These are phyloP conservation scores for Chara braunii DNA, from an alignment of 139 green algal genomes.

Conservation along the genomic window DNA sequence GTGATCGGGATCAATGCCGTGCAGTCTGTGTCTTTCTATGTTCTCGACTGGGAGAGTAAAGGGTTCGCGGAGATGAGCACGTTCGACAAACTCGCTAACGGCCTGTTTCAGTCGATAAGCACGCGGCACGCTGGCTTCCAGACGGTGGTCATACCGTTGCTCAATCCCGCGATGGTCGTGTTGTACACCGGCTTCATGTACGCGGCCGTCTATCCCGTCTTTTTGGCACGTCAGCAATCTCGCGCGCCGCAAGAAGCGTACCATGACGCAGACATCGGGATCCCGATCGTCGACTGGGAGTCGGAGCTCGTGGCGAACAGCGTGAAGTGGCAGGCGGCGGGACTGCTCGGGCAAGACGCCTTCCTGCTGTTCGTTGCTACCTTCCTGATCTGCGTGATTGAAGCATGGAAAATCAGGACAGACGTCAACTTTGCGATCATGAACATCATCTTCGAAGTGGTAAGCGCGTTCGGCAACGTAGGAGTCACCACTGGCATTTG, in stretches of 20 bases:
- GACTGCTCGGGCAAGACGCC: constrained; percentile 14
- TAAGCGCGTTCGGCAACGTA: not conserved
- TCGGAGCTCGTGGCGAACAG: not conserved
- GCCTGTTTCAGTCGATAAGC: constrained; percentile 30
- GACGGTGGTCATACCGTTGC: not conserved
- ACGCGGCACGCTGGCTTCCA: constrained; percentile 20
- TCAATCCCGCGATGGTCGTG: constrained; percentile 22
- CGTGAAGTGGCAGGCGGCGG: constrained; percentile 8
- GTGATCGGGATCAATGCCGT: constrained; percentile 24
- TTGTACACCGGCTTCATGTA: constrained; percentile 33
- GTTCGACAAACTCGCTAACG: constrained; percentile 20
- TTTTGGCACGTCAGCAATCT: constrained; percentile 20
- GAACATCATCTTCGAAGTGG: constrained; percentile 29
- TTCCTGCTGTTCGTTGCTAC: constrained; percentile 26
- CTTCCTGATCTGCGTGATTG: constrained; percentile 35
- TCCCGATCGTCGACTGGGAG: constrained; percentile 16
- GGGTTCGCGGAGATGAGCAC: not conserved
- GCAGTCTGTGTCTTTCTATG: constrained; percentile 31
- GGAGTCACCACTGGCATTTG: constrained; percentile 11
- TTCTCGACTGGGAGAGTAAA: constrained; percentile 13
- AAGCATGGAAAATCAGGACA: not conserved
- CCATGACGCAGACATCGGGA: constrained; percentile 21
- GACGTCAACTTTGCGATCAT: constrained; percentile 33
- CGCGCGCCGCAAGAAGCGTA: constrained; percentile 12
- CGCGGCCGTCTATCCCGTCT: constrained; percentile 33